phyloP scores from a whole-genome alignment of 2,329 filamentous ascomycete genomes.

The Rhytidhysteron rufulum region DNA sequence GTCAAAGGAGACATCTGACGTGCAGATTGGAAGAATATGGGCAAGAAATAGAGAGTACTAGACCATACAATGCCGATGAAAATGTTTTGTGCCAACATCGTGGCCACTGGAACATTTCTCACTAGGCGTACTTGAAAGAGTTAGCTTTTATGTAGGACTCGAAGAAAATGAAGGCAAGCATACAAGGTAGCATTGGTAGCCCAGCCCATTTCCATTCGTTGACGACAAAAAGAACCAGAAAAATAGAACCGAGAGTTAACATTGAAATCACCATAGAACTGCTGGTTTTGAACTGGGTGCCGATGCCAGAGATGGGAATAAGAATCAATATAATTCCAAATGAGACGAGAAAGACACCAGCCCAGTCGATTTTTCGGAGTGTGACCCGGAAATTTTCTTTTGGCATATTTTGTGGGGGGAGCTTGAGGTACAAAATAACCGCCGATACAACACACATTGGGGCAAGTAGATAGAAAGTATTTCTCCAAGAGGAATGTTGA shows the following conservation, averaged over 20 bases:
- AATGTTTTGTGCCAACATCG: slow-evolving; percentile 57
- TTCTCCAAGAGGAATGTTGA: slow-evolving; percentile 16
- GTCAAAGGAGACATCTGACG: slow-evolving; percentile 41
- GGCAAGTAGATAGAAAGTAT: slow-evolving; percentile 18
- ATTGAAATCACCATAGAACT: slow-evolving; percentile 58
- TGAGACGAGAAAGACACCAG: slow-evolving; percentile 53
- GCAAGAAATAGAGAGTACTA: slow-evolving; percentile 57
- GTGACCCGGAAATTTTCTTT: slow-evolving; percentile 47
- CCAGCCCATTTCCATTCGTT: slow-evolving; percentile 54
- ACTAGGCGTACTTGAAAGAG: slow-evolving; percentile 48
- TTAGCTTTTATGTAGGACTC: slow-evolving; percentile 2
- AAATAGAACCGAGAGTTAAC: slow-evolving; percentile 49
- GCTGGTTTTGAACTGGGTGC: slow-evolving; percentile 54
- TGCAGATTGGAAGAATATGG: slow-evolving; percentile 60
- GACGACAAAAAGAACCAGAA: slow-evolving; percentile 48
- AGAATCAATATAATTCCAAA: slow-evolving; percentile 57
- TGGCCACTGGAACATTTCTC: slow-evolving; percentile 48
- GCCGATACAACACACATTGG: slow-evolving; percentile 12
- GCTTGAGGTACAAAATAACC: slow-evolving; percentile 11
- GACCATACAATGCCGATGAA: slow-evolving; percentile 60
- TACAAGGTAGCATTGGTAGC: slow-evolving; percentile 56
- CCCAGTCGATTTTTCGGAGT: slow-evolving; percentile 56
- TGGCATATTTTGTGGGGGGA: slow-evolving; percentile 45
- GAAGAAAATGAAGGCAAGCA: slow-evolving; percentile 8
- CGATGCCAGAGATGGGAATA: slow-evolving; percentile 61